A percentile compares a stretch with the other conserved stretches of the same genome.
Conservation (phyloP, 169 alveolate genomes). For the Plasmodium sp. region DNA sequence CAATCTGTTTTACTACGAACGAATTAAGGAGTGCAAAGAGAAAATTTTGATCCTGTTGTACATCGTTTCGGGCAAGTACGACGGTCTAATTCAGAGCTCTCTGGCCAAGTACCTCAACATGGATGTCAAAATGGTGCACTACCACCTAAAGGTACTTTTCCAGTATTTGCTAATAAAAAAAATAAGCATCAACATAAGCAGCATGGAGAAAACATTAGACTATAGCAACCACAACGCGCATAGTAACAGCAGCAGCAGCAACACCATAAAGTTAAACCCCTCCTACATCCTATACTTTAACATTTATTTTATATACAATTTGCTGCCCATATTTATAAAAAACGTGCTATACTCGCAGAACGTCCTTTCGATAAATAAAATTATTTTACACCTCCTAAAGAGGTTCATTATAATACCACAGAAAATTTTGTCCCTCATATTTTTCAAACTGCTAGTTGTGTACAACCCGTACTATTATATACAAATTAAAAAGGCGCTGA, state of each 20-base stretch:
- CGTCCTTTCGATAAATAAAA: conserved; percentile 64
- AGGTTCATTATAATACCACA: conserved; percentile 67
- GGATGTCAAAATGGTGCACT: conserved; percentile 44
- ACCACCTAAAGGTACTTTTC: conserved; percentile 35
- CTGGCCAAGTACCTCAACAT: conserved; percentile 30
- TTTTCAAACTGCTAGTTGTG: conserved; percentile 61
- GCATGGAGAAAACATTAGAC: not conserved
- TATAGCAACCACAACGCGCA: not conserved
- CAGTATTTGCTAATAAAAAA: conserved; percentile 65
- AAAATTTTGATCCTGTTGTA: conserved; percentile 54
- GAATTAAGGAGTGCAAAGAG: conserved; percentile 71
- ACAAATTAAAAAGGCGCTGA: conserved; percentile 64
- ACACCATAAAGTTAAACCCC: conserved; percentile 33
- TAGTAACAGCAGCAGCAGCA: not conserved
- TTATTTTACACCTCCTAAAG: conserved; percentile 42
- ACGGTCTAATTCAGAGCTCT: conserved; percentile 62
- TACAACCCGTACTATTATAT: conserved; percentile 65
- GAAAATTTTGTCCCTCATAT: conserved; percentile 41
- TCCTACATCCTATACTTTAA: conserved; percentile 61
- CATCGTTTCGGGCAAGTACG: conserved; percentile 25
- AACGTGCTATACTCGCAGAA: conserved; percentile 51
- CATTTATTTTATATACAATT: conserved; percentile 46
- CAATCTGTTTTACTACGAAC: conserved; percentile 61
- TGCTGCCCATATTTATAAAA: conserved; percentile 66
- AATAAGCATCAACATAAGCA: conserved; percentile 58